These are phyloP conservation scores for Globisporangium megalacanthum DNA, from an alignment of 352 stramenopile species.

Conservation along the genomic window DNA sequence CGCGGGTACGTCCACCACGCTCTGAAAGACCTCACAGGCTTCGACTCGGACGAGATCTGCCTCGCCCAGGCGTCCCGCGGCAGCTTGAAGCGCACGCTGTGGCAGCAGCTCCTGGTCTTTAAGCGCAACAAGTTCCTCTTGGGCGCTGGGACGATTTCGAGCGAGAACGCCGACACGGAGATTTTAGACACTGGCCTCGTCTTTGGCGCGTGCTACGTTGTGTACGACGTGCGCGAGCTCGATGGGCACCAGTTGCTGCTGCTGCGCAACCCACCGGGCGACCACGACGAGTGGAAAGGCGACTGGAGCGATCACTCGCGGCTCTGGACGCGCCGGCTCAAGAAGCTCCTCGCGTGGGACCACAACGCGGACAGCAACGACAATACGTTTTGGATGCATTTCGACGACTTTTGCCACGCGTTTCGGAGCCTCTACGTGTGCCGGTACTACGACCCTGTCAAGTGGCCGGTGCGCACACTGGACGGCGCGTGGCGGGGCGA, in stretches of 20 bases:
- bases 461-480: constrained; percentile 51
- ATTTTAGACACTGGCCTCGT: constrained; percentile 88
- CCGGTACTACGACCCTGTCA: constrained; percentile 87
- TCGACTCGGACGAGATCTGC: constrained; percentile 86
- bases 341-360: constrained; percentile 70
- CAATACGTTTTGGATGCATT: constrained; percentile 95
- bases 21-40: constrained; percentile 83
- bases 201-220: constrained; percentile 89
- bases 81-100: constrained; percentile 85
- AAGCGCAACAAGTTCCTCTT: constrained; percentile 88
- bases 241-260: constrained; percentile 84
- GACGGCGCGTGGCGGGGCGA: constrained; percentile 58
- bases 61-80: constrained; percentile 76
- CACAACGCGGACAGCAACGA: constrained; percentile 65
- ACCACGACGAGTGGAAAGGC: constrained; percentile 90
- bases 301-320: constrained; percentile 91
- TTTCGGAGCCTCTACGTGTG: constrained; percentile 92
- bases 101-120: constrained; percentile 86
- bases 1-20: constrained; percentile 89
- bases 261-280: constrained; percentile 90
- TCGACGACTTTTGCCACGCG: constrained; percentile 90
- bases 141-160: constrained; percentile 82
- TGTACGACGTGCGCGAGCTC: constrained; percentile 87
- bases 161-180: constrained; percentile 81
- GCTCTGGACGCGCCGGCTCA: constrained; percentile 88